Conservation (phyloP, 2,329 filamentous ascomycete species). For the Fusarium solani-melongenae region DNA sequence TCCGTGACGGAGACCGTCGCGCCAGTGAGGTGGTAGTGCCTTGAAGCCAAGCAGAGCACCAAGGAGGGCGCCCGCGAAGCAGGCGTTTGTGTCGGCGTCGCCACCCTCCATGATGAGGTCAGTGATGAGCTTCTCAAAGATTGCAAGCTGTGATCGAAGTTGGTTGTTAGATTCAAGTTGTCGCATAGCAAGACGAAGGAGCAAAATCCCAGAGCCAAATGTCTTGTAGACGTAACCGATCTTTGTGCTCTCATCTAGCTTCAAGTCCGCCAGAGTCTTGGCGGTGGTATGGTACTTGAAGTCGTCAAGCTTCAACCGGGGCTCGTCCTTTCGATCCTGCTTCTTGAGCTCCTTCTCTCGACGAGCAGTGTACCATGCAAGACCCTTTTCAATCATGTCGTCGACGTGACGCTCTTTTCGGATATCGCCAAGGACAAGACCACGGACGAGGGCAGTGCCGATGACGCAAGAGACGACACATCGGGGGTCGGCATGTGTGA, state of each 20-base stretch:
- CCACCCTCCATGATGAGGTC: slow-evolving; percentile 63
- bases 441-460: slow-evolving; percentile 58
- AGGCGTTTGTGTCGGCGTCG: slow-evolving; percentile 66
- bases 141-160: slow-evolving; percentile 30
- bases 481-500: slow-evolving; percentile 63
- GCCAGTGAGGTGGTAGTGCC: slow-evolving; percentile 60
- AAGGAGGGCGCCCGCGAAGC: slow-evolving; percentile 61
- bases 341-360: slow-evolving; percentile 35
- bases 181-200: slow-evolving; percentile 57
- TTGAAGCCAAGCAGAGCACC: slow-evolving; percentile 61
- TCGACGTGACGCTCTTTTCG: slow-evolving; percentile 53
- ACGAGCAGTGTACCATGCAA: slow-evolving; percentile 51
- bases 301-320: slow-evolving; percentile 53
- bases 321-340: slow-evolving; percentile 43
- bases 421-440: slow-evolving; percentile 58
- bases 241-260: slow-evolving; percentile 56
- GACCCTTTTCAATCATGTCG: slow-evolving; percentile 51
- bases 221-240: slow-evolving; percentile 67
- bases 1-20: slow-evolving; percentile 56
- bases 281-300: slow-evolving; percentile 54
- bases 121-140: slow-evolving; percentile 61
- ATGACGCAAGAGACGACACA: slow-evolving; percentile 63
- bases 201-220: slow-evolving; percentile 59
- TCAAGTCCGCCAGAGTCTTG: slow-evolving; percentile 50
- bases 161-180: slow-evolving; percentile 33